Percentiles rank a stretch among this genome's conserved stretches.
Evolutionary conservation across 345 rosid genomes (phyloP).

Genomic region (Euphorbia lathyris): DNA sequence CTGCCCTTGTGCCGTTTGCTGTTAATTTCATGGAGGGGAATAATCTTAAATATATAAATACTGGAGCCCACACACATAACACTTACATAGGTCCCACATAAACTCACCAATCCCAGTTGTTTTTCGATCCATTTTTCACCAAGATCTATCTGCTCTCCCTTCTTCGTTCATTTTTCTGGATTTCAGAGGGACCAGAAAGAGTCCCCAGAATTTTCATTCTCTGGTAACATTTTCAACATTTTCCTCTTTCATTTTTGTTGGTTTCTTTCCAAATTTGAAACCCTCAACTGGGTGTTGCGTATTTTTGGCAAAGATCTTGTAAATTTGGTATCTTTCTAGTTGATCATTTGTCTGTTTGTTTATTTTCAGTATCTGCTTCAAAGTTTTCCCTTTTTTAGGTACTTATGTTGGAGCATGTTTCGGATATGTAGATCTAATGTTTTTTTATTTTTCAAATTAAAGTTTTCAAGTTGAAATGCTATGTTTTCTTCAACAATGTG

Average conservation of each 20-base stretch:
- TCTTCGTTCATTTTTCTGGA: constrained; percentile 14
- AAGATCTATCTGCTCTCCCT: constrained; percentile 2
- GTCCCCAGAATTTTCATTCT: constrained; percentile 5
- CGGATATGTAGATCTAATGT: too few relatives aligned
- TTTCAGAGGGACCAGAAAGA: constrained; percentile 7
- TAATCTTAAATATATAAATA: not conserved
- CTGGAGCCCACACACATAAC: not conserved
- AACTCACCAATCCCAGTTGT: constrained; percentile 7
- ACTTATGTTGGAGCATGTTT: not conserved
- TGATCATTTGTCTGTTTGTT: not conserved
- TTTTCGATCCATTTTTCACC: not conserved
- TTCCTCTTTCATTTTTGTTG: constrained; percentile 2
- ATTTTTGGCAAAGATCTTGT: constrained; percentile 17
- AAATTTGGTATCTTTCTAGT: constrained; percentile 16
- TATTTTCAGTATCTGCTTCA: too few relatives aligned
- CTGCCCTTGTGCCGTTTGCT: not conserved
- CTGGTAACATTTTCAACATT: not conserved
- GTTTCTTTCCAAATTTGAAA: not conserved
- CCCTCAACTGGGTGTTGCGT: not conserved
- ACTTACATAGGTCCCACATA: not conserved
- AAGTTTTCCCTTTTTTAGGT: constrained; percentile 11
- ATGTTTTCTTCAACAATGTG: not conserved
- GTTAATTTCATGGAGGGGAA: not conserved
- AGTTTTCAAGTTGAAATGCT: constrained; percentile 4
- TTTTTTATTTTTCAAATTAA: too few relatives aligned